Evolutionary conservation across 2,329 filamentous ascomycete genomes (phyloP).

Genomic region (Helminthosporium solani): DNA sequence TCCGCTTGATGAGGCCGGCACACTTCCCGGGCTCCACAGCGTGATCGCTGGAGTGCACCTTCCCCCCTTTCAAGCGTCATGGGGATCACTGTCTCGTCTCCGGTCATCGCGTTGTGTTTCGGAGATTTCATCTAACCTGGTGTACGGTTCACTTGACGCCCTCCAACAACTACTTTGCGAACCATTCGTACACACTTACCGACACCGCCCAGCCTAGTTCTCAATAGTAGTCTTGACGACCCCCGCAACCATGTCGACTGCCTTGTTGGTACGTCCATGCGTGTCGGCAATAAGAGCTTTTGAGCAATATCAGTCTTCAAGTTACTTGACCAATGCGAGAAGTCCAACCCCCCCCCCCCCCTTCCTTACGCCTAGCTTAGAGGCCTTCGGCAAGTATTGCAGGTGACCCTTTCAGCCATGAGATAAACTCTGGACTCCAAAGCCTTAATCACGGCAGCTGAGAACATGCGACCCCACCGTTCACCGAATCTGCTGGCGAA

Average conservation of each 20-base stretch:
- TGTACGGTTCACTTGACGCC: constrained; percentile 2
- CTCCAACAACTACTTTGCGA: background rate
- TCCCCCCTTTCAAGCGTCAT: background rate
- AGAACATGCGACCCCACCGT: background rate
- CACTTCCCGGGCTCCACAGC: background rate
- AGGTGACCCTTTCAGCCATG: background rate
- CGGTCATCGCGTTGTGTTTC: constrained; percentile 7
- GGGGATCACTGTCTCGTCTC: background rate
- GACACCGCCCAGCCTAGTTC: background rate
- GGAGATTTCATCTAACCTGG: constrained; percentile 15
- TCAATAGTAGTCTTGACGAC: background rate
- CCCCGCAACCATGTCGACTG: background rate
- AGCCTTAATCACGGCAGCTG: background rate
- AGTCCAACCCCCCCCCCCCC: constrained; percentile 4
- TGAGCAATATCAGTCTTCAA: constrained; percentile 11
- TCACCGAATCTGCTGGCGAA: background rate
- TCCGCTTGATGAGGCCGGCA: background rate
- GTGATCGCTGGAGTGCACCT: background rate
- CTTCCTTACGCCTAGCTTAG: constrained; percentile 3
- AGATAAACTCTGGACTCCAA: background rate
- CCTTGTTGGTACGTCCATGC: constrained; percentile 2
- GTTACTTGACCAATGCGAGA: constrained; percentile 7
- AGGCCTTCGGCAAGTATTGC: background rate
- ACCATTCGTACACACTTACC: background rate
- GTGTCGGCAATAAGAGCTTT: constrained; percentile 4